Evolutionary conservation across 306 rosid genomes (phyloP).

Genomic region (Quercus parvula): DNA sequence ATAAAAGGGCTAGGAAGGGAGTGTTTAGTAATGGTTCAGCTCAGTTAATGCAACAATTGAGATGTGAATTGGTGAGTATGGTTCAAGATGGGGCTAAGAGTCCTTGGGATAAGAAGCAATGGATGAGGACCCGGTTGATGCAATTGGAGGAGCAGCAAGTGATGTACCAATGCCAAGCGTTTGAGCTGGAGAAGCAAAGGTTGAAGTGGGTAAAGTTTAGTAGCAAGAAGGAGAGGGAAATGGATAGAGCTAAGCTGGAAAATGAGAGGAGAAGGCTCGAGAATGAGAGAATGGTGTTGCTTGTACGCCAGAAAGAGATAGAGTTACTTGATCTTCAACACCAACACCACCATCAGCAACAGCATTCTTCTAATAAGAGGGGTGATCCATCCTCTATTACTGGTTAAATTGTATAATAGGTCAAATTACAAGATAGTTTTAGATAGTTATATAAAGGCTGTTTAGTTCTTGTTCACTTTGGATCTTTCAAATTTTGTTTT

Average conservation of each 20-base stretch:
- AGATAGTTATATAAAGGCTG: background rate
- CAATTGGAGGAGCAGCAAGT: constrained; percentile 68
- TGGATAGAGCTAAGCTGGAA: constrained; percentile 77
- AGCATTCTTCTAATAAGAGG: constrained; percentile 54
- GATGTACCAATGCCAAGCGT: constrained; percentile 38
- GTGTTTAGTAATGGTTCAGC: constrained; percentile 5
- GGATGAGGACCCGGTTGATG: constrained; percentile 54
- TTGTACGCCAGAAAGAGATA: constrained; percentile 62
- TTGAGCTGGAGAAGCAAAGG: constrained; percentile 78
- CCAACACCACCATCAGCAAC: constrained; percentile 44
- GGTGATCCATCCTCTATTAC: constrained; percentile 40
- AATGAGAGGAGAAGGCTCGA: constrained; percentile 55
- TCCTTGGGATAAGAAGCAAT: constrained; percentile 73
- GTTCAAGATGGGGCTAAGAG: constrained; percentile 61
- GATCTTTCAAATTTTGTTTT: background rate
- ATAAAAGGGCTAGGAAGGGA: constrained; percentile 37
- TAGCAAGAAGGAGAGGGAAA: constrained; percentile 85
- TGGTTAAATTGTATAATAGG: constrained; percentile 25
- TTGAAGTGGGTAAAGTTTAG: constrained; percentile 80
- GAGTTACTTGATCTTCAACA: constrained; percentile 44
- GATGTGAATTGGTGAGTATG: constrained; percentile 46
- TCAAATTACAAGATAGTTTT: background rate
- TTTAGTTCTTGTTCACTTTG: background rate
- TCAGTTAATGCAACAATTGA: constrained; percentile 43
- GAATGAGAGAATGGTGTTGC: constrained; percentile 70